Conservation (phyloP, 169 alveolate species). For the Plasmodium malariae region DNA sequence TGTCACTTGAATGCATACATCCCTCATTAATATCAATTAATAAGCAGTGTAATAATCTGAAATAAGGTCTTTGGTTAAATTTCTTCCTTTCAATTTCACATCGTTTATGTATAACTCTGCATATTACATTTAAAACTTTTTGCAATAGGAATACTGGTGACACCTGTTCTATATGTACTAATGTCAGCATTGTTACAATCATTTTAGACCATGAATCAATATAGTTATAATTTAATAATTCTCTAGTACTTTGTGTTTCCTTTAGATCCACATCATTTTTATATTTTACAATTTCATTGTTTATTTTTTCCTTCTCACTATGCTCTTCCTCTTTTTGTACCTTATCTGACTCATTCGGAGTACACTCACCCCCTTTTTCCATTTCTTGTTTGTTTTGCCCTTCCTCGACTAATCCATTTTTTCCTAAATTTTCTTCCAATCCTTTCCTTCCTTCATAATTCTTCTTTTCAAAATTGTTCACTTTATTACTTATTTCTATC, state of each 20-base stretch:
- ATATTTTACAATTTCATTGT: neutral
- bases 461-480: neutral
- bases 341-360: neutral
- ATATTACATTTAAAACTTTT: slow-evolving; percentile 59
- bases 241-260: slow-evolving; percentile 32
- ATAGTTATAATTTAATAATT: slow-evolving; percentile 59
- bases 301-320: neutral
- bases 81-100: slow-evolving; percentile 33
- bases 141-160: slow-evolving; percentile 69
- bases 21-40: slow-evolving; percentile 58
- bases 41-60: slow-evolving; percentile 67
- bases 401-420: neutral
- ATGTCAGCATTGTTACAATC: slow-evolving; percentile 53
- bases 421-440: neutral
- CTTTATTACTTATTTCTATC: neutral
- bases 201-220: slow-evolving; percentile 69
- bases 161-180: slow-evolving; percentile 57
- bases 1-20: slow-evolving; percentile 29
- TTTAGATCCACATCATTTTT: slow-evolving; percentile 25
- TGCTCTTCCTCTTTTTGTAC: neutral
- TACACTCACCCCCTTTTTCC: neutral
- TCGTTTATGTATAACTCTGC: slow-evolving; percentile 66
- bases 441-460: neutral
- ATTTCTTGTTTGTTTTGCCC: neutral
- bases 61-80: slow-evolving; percentile 77